A percentile compares a stretch with the other conserved stretches of the same genome.
Evolutionary conservation across 2,329 filamentous ascomycete genomes (phyloP).

Genomic region (Nemania sp.): DNA sequence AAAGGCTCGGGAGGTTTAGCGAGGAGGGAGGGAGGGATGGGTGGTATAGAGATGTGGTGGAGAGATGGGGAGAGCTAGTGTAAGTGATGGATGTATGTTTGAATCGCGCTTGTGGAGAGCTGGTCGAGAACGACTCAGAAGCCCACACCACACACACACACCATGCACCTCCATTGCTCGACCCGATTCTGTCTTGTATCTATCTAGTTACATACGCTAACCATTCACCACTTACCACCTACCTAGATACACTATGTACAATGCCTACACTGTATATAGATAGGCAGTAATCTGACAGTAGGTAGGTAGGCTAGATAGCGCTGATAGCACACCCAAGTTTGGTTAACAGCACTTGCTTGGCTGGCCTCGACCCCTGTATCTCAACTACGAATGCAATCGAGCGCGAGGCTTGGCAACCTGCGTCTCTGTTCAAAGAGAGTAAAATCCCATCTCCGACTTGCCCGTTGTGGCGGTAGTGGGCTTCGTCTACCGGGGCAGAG

Average conservation of each 20-base stretch:
- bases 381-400: slow-evolving; percentile 1
- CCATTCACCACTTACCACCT: too few species aligned
- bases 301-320: neutral
- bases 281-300: too few species aligned
- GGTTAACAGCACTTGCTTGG: neutral
- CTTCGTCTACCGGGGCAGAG: slow-evolving; percentile 15
- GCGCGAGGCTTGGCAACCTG: slow-evolving; percentile 27
- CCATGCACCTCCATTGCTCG: too few species aligned
- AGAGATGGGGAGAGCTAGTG: slow-evolving; percentile 10
- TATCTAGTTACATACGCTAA: slow-evolving; percentile 1
- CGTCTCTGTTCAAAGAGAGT: slow-evolving; percentile 31
- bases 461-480: slow-evolving; percentile 40
- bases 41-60: slow-evolving; percentile 19
- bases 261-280: too few species aligned
- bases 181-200: slow-evolving; percentile 7
- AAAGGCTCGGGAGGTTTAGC: slow-evolving; percentile 21
- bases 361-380: neutral
- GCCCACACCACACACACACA: neutral
- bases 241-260: too few species aligned
- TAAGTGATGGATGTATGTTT: slow-evolving; percentile 22
- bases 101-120: slow-evolving; percentile 38
- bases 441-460: slow-evolving; percentile 34
- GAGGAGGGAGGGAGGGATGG: slow-evolving; percentile 11
- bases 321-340: neutral
- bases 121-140: slow-evolving; percentile 25